Base-by-base conservation (phyloP, 2,329 filamentous ascomycete genomes). In the Penicillium sp. region DNA sequence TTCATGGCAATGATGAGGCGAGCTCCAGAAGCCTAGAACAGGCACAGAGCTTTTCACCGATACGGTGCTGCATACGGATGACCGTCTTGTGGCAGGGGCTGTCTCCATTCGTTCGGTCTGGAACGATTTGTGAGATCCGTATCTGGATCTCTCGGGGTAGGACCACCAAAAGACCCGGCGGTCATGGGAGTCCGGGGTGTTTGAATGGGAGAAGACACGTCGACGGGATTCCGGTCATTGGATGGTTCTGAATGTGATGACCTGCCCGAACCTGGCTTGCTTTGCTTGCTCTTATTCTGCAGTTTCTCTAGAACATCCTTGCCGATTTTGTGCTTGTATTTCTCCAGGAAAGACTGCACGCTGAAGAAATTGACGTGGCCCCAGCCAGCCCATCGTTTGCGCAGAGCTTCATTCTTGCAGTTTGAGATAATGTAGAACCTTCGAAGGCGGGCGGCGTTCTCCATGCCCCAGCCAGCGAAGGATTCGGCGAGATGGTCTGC, bases 401-500 rank as follows among this genome's bases (percentile, higher is more conserved):
- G n/a, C 2, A 59, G 40, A 1, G 5, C 1, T 4, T 39, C 4
- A 16, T 54, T 62, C 2, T 43, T 56, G 11, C 41, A 27, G 22
- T 35, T 27, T 4, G 61, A 54, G 14, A 76, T 46, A 3, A 76
- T 67, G 27, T 69, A 22, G 27, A 76, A 76, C 9, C 67, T 69
- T 7, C 75, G 69, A 50, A 73, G 74, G 7, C 66, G 66, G 16
- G 73, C 59, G 4, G 63, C 63, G 50, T 77, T 68, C 13, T 73
- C 55, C 6, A 76, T 55, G 2, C 65, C 62, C 74, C 74, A 78
- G 9, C 74, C 75, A 1, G 75, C 72, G 47, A 77, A 77, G 33
- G 74, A 71, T 54, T 78, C 75, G 6, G 73, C 66, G 1, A 79
- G 65, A 54, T 74, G 72, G 46, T 78, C 75, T 9, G 73, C 63